A percentile compares a stretch with the other conserved stretches of the same genome.
Conservation (phyloP, 805 yeast genomes). For the Wickerhamomyces rabaulensis region DNA sequence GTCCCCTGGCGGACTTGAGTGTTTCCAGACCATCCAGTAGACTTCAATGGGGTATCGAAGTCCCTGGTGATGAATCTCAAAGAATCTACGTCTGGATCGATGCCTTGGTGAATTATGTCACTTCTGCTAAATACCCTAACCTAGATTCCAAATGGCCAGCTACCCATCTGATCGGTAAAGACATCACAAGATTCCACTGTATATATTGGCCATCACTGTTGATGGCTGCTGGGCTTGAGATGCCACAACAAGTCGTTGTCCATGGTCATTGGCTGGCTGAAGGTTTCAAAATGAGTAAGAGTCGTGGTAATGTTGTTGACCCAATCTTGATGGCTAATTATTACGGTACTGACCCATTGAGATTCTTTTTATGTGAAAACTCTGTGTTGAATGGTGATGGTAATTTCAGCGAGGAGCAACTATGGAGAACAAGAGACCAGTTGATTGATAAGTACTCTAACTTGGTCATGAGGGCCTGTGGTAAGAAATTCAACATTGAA, state of each 20-base stretch:
- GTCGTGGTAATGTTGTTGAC: slow-evolving; percentile 90
- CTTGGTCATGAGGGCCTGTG: slow-evolving; percentile 67
- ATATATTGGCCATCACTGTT: slow-evolving; percentile 92
- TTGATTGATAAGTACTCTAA: slow-evolving; percentile 83
- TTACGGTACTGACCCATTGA: slow-evolving; percentile 68
- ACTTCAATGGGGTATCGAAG: slow-evolving; percentile 84
- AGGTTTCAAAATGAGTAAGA: slow-evolving; percentile 91
- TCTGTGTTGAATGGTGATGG: slow-evolving; percentile 74
- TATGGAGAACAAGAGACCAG: slow-evolving; percentile 51
- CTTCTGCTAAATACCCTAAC: slow-evolving; percentile 60
- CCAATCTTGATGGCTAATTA: slow-evolving; percentile 60
- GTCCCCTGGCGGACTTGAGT: slow-evolving; percentile 62
- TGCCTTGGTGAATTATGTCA: slow-evolving; percentile 80
- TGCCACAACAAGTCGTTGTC: slow-evolving; percentile 74
- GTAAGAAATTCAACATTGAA: slow-evolving; percentile 55
- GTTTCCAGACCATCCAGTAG: slow-evolving; percentile 79
- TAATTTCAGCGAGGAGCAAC: slow-evolving; percentile 61
- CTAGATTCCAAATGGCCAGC: slow-evolving; percentile 20
- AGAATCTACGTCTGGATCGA: slow-evolving; percentile 95
- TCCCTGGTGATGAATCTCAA: slow-evolving; percentile 75
- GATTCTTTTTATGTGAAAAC: slow-evolving; percentile 73
- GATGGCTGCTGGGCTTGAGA: slow-evolving; percentile 68
- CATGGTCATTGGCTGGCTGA: slow-evolving; percentile 93
- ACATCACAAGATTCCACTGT: slow-evolving; percentile 83
- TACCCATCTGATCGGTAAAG: slow-evolving; percentile 87